Conservation (phyloP, 2,329 filamentous ascomycete genomes). For the Chaetomiaceae sp. region DNA sequence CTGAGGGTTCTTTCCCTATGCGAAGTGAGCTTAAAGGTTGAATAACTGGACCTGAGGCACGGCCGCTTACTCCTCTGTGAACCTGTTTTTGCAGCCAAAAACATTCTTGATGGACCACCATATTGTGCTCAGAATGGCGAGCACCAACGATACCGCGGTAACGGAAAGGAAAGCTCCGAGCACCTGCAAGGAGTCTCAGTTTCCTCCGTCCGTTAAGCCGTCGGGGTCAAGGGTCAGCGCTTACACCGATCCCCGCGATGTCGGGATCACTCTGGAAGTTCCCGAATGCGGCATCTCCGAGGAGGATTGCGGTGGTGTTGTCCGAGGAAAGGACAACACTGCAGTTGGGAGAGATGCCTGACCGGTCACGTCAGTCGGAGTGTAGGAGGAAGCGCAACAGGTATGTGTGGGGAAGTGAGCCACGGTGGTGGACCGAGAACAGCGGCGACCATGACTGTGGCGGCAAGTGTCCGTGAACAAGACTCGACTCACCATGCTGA, state of each 20-base stretch:
- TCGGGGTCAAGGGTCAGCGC: neutral
- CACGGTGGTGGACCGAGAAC: too few relatives aligned
- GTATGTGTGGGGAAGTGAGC: too few relatives aligned
- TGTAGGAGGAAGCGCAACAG: too few relatives aligned
- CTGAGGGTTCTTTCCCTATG: slow-evolving; percentile 10
- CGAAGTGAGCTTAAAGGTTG: neutral
- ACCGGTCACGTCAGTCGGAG: too few relatives aligned
- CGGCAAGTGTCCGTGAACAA: too few relatives aligned
- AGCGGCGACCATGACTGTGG: too few relatives aligned
- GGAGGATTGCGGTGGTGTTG: neutral
- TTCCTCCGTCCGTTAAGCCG: neutral
- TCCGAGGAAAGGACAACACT: slow-evolving; percentile 1
- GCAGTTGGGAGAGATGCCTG: slow-evolving; percentile 12
- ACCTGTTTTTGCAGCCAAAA: slow-evolving; percentile 4
- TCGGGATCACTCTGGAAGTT: slow-evolving; percentile 18
- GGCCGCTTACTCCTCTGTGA: slow-evolving; percentile 13
- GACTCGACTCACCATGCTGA: too few relatives aligned
- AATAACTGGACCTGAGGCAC: too few relatives aligned
- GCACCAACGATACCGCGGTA: slow-evolving; percentile 13
- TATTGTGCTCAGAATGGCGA: slow-evolving; percentile 13
- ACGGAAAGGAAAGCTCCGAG: slow-evolving; percentile 20
- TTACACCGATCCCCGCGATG: slow-evolving; percentile 21
- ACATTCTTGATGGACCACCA: slow-evolving; percentile 21
- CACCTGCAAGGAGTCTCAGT: slow-evolving; percentile 15
- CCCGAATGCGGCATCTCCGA: slow-evolving; percentile 8